These are phyloP conservation scores for Adansonia madagascariensis DNA, from an alignment of 441 rosid species.

Conservation along the genomic window DNA sequence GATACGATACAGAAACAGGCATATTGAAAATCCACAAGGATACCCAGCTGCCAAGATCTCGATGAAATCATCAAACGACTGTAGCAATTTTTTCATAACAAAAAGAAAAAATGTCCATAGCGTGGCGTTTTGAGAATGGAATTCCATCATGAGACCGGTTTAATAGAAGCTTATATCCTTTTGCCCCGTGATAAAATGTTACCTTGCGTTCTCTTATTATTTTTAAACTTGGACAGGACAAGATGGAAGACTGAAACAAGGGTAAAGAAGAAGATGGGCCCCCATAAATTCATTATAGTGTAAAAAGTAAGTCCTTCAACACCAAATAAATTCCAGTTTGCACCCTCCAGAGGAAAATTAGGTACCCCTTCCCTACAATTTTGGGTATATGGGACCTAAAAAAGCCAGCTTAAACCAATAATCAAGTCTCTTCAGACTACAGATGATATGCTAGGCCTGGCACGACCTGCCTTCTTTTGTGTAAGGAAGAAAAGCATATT, in stretches of 20 bases:
- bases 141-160: not conserved
- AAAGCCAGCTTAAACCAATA: not conserved
- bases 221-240: not conserved
- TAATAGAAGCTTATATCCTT: not conserved
- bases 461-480: not conserved
- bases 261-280: constrained; percentile 28
- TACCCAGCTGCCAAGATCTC: not conserved
- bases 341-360: not conserved
- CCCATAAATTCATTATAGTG: constrained; percentile 1
- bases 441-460: not conserved
- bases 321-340: constrained; percentile 22
- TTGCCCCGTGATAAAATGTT: not conserved
- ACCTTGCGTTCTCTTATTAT: too few relatives aligned
- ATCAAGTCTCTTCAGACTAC: not conserved
- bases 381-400: not conserved
- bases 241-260: constrained; percentile 9
- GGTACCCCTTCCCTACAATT: not conserved
- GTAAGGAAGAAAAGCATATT: not conserved
- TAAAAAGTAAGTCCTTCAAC: constrained; percentile 14
- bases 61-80: not conserved
- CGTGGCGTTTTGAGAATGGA: not conserved
- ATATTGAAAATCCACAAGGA: not conserved
- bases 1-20: not conserved
- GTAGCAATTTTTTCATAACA: not conserved
- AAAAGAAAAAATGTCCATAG: not conserved